These are phyloP conservation scores for Ceriops zippeliana DNA, from an alignment of 345 rosid species.

Conservation along the genomic window DNA sequence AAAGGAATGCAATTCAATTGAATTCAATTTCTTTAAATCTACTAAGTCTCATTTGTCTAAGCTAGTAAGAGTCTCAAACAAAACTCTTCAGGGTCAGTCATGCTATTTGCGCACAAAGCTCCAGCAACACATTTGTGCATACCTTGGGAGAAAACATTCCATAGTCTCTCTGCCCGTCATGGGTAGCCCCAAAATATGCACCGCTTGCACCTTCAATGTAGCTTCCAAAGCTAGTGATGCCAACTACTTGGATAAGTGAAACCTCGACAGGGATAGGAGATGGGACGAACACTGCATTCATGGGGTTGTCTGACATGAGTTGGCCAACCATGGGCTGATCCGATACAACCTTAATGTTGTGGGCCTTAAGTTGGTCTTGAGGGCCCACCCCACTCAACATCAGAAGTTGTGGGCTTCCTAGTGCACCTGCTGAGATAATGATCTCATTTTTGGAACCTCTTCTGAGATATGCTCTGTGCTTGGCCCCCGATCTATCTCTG, in stretches of 20 bases:
- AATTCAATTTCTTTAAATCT: too few relatives aligned
- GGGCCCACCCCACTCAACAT: constrained; percentile 35
- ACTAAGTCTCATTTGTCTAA: too few relatives aligned
- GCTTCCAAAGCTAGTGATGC: constrained; percentile 23
- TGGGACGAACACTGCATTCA: constrained; percentile 25
- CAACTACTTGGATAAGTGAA: constrained; percentile 23
- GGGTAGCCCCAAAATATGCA: constrained; percentile 2
- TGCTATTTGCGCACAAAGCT: not conserved
- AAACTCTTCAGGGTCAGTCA: too few relatives aligned
- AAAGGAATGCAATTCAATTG: too few relatives aligned
- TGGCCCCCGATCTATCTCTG: constrained; percentile 16
- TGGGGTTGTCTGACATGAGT: constrained; percentile 27
- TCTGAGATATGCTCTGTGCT: constrained; percentile 15
- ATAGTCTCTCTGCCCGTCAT: constrained; percentile 9
- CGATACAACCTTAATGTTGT: constrained; percentile 10
- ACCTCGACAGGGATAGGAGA: constrained; percentile 23
- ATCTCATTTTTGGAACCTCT: constrained; percentile 22
- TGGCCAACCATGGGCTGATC: constrained; percentile 30
- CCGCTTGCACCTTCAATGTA: constrained; percentile 31
- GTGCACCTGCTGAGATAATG: constrained; percentile 24
- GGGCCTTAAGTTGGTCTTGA: constrained; percentile 13
- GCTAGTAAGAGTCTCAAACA: too few relatives aligned
- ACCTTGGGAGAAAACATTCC: constrained; percentile 41
- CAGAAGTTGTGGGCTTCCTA: constrained; percentile 31
- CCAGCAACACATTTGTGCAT: not conserved